Conservation (phyloP, 768 basidiomycete genomes). For the Fomitopsis serialis region DNA sequence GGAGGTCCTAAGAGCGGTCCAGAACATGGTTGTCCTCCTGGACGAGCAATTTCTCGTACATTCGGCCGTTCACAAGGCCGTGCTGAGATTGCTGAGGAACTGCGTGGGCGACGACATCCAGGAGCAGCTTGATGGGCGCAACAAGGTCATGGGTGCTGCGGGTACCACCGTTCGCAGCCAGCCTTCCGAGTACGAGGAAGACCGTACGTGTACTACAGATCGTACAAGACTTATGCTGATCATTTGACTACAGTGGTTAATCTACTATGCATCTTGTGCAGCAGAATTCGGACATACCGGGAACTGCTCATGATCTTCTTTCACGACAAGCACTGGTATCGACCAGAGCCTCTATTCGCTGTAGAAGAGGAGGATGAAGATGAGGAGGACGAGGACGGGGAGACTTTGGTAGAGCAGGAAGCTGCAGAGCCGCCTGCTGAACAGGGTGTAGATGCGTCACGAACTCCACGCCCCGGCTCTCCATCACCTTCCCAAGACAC, state of each 20-base stretch:
- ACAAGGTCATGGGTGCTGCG: conserved; percentile 80
- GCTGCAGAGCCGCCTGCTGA: conserved; percentile 12
- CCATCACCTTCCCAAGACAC: conserved; percentile 60
- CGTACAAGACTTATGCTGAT: conserved; percentile 5
- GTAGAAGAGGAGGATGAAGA: conserved; percentile 76
- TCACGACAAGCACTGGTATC: conserved; percentile 88
- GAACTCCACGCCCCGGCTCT: conserved; percentile 35
- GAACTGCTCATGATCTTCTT: conserved; percentile 97
- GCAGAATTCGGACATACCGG: conserved; percentile 82
- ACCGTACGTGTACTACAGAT: conserved; percentile 47
- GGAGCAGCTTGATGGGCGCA: conserved; percentile 77
- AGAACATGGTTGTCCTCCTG: conserved; percentile 86
- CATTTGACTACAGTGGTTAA: conserved; percentile 63
- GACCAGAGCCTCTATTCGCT: conserved; percentile 66
- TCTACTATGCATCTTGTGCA: conserved; percentile 87
- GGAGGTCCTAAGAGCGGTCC: conserved; percentile 80
- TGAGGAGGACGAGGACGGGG: conserved; percentile 27
- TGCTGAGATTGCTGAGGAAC: conserved; percentile 75
- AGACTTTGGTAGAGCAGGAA: conserved; percentile 14
- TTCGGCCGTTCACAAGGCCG: conserved; percentile 83
- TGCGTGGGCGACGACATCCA: conserved; percentile 92
- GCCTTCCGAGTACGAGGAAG: conserved; percentile 88
- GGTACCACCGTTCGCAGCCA: conserved; percentile 57
- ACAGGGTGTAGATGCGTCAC: neutral
- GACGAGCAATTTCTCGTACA: conserved; percentile 94